Conservation (phyloP, 495 filamentous ascomycete genomes). For the Lepidopterella palustris region DNA sequence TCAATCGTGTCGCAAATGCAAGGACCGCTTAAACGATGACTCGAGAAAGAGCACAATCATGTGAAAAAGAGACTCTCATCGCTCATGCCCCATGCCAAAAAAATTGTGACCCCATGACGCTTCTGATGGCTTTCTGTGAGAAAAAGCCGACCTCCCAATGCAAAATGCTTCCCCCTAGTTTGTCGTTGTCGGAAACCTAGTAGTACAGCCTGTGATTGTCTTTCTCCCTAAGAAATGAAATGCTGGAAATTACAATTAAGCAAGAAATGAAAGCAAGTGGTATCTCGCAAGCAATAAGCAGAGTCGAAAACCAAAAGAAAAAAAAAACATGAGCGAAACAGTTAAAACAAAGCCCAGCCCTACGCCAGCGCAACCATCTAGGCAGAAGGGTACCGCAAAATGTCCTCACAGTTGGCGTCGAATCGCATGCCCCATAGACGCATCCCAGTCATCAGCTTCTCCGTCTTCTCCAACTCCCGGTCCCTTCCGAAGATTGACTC, state of each 20-base stretch:
- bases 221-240: slow-evolving; percentile 11
- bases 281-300: slow-evolving; percentile 5
- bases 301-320: slow-evolving; percentile 11
- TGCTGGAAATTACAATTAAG: slow-evolving; percentile 28
- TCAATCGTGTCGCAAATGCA: slow-evolving; percentile 11
- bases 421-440: slow-evolving; percentile 93
- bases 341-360: slow-evolving; percentile 1
- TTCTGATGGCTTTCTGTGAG: no score
- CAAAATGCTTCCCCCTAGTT: slow-evolving; percentile 4
- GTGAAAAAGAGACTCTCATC: slow-evolving; percentile 1
- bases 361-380: slow-evolving; percentile 16
- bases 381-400: slow-evolving; percentile 51
- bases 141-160: slow-evolving; percentile 2
- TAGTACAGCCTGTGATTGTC: slow-evolving; percentile 23
- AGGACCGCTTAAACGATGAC: slow-evolving; percentile 1
- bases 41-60: neutral
- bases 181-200: slow-evolving; percentile 5
- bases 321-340: slow-evolving; percentile 4
- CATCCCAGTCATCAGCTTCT: slow-evolving; percentile 88
- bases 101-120: neutral
- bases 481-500: slow-evolving; percentile 94
- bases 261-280: neutral
- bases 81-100: slow-evolving; percentile 1
- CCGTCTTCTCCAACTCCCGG: slow-evolving; percentile 84
- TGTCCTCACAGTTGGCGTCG: slow-evolving; percentile 92